Evolutionary conservation across 306 rosid genomes (phyloP), one percentile per base, ranked within the genome.

Genomic region (Hippophae gyantsensis): DNA sequence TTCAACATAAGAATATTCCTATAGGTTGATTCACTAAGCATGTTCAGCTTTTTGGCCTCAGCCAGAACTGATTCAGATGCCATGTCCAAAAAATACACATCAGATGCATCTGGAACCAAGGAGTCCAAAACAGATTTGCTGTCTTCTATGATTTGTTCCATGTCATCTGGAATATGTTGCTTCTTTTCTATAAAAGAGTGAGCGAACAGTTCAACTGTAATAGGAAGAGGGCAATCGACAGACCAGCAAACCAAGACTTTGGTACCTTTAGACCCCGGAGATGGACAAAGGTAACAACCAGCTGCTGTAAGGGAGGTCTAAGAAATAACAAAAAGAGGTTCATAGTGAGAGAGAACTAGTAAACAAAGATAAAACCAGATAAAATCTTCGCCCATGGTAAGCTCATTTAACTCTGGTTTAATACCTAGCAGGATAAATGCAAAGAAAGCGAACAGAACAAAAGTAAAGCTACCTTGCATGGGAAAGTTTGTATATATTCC

Each of bases 251-350:
- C 90, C 72, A 92, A 53, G 66, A 70, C 75, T 79, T 81, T 80
- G 66, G 76, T 78, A 65, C 96, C 96, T 67, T 43, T 80, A 48
- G 96, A 87, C 62, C 95, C 86, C 6, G 99, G 96, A 68, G 84
- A 86, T 6, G 96, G 99, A 73, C 90, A 85, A 61, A 92, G 87
- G 82, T 85, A 92, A 72, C 99, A 92, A 45, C 95, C 99, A 49
- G 86, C 99, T 6, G 78, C 93, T 12, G 94, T 92, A 48, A 88
- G 68, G 62, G 95, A 92, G 40, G 80, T 88, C 99, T 92, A 66
- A 71, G 62, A 6, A 38, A 46, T 26, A 50, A 52, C 45, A 23
- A 18, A 48, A 59, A 65, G 51, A 26, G 27, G 43, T 42, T 3
- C 6, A 45, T 14, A 48, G 14, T 12, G 57, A 44, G 8, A 23